Percentiles rank a stretch among this genome's conserved stretches.
phyloP scores from a whole-genome alignment of 495 filamentous ascomycete species.

The Podospora tetraspora region DNA sequence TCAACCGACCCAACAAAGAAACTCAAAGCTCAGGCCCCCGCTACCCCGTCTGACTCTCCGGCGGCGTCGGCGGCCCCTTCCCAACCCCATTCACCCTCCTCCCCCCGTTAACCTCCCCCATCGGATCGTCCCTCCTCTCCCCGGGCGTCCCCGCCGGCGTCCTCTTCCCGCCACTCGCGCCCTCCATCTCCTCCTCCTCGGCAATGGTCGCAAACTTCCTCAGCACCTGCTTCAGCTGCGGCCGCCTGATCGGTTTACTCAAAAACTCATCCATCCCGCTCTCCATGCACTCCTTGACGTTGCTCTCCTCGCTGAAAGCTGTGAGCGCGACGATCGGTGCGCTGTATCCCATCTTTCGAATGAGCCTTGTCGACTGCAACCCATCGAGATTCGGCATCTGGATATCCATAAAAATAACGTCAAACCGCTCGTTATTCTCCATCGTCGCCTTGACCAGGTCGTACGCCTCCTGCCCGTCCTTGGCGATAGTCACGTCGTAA shows the following conservation, averaged over 20 bases:
- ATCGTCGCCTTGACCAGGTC: slow-evolving; percentile 79
- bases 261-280: slow-evolving; percentile 69
- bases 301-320: slow-evolving; percentile 85
- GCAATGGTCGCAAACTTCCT: slow-evolving; percentile 56
- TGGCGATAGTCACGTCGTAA: slow-evolving; percentile 70
- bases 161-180: slow-evolving; percentile 28
- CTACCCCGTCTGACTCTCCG: neutral
- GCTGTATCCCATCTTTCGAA: slow-evolving; percentile 78
- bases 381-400: slow-evolving; percentile 94
- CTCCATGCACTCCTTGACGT: slow-evolving; percentile 77
- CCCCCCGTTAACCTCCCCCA: neutral
- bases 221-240: slow-evolving; percentile 78
- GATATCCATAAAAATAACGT: slow-evolving; percentile 92
- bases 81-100: neutral
- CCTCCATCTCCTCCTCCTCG: slow-evolving; percentile 47
- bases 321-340: slow-evolving; percentile 89
- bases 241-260: slow-evolving; percentile 77
- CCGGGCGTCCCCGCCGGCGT: slow-evolving; percentile 18
- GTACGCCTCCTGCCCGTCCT: slow-evolving; percentile 85
- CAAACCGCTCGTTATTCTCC: slow-evolving; percentile 63
- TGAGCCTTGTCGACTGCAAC: slow-evolving; percentile 79
- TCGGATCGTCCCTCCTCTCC: slow-evolving; percentile 8
- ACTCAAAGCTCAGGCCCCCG: neutral
- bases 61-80: neutral
- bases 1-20: neutral